Percentiles rank a stretch among this genome's conserved stretches.
phyloP scores from a whole-genome alignment of 1,139 yeast genomes.

The Yamadazyma diddensiae region DNA sequence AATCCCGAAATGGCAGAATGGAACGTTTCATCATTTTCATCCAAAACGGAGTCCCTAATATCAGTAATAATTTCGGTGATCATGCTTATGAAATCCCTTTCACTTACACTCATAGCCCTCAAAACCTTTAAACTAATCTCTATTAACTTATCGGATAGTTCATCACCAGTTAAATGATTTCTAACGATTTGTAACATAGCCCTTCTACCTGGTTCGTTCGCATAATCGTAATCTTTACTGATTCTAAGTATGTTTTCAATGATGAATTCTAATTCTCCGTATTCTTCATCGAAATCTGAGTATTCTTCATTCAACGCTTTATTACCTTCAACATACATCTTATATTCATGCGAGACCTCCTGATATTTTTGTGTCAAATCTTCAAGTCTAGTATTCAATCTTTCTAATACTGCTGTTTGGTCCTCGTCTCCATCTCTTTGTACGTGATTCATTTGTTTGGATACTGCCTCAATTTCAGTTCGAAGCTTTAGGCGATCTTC shows the following conservation, averaged over 20 bases:
- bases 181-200: conserved; percentile 74
- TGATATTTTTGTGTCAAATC: conserved; percentile 6
- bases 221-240: conserved; percentile 73
- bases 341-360: conserved; percentile 7
- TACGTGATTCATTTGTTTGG: conserved; percentile 4
- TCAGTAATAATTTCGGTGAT: conserved; percentile 85
- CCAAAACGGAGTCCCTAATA: conserved; percentile 65
- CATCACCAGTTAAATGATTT: conserved; percentile 53
- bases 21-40: conserved; percentile 44
- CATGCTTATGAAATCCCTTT: conserved; percentile 80
- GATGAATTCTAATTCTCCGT: conserved; percentile 67
- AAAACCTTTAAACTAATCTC: conserved; percentile 63
- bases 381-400: conserved; percentile 4
- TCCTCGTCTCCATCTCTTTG: conserved; percentile 12
- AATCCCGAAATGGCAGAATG: conserved; percentile 54
- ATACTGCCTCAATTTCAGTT: conserved; percentile 5
- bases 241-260: conserved; percentile 69
- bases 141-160: conserved; percentile 52
- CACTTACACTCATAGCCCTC: conserved; percentile 69
- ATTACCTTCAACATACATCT: conserved; percentile 5
- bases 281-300: conserved; percentile 25
- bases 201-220: conserved; percentile 90
- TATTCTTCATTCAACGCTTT: conserved; percentile 21
- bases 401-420: conserved; percentile 6
- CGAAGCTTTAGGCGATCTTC: conserved; percentile 4